Conservation (phyloP, 257 asterid species). For the Agastache rugosa region DNA sequence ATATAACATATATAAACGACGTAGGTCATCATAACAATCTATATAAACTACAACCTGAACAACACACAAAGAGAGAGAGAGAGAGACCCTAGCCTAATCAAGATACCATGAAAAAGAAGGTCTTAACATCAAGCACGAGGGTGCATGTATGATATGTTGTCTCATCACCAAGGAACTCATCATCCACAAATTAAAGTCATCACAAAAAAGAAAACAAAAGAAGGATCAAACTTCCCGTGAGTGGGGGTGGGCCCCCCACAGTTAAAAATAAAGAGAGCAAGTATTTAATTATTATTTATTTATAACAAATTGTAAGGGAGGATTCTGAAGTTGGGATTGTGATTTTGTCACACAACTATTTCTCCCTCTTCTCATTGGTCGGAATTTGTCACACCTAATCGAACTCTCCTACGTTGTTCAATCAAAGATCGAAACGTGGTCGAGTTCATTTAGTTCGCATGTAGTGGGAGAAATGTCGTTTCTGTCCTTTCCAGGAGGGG, state of each 20-base stretch:
- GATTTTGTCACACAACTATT: conserved; percentile 6
- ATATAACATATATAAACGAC: not conserved
- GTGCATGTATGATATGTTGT: conserved; percentile 30
- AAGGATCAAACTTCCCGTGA: conserved; percentile 52
- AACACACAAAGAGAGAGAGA: not conserved
- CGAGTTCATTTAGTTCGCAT: conserved; percentile 7
- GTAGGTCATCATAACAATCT: not conserved
- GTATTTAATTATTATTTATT: not conserved
- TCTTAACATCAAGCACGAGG: conserved; percentile 32
- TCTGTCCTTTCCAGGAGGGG: conserved; percentile 35
- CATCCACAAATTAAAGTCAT: conserved; percentile 32
- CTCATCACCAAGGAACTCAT: conserved; percentile 35
- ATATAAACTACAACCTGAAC: not conserved
- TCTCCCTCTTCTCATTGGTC: conserved; percentile 33
- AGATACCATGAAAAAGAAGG: not conserved
- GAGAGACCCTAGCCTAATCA: not conserved
- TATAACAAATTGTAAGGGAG: conserved; percentile 20
- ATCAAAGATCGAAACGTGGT: conserved; percentile 50
- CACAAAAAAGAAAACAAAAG: conserved; percentile 13
- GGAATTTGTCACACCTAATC: not conserved
- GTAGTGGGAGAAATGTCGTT: conserved; percentile 15
- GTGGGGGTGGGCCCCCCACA: conserved; percentile 55
- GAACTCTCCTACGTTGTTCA: conserved; percentile 6
- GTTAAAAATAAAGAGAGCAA: not conserved
- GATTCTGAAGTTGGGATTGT: conserved; percentile 22